Percentiles rank a stretch among this genome's conserved stretches.
These are phyloP conservation scores for Moelleriella libera DNA, from an alignment of 2,329 filamentous ascomycete genomes.

Conservation along the genomic window DNA sequence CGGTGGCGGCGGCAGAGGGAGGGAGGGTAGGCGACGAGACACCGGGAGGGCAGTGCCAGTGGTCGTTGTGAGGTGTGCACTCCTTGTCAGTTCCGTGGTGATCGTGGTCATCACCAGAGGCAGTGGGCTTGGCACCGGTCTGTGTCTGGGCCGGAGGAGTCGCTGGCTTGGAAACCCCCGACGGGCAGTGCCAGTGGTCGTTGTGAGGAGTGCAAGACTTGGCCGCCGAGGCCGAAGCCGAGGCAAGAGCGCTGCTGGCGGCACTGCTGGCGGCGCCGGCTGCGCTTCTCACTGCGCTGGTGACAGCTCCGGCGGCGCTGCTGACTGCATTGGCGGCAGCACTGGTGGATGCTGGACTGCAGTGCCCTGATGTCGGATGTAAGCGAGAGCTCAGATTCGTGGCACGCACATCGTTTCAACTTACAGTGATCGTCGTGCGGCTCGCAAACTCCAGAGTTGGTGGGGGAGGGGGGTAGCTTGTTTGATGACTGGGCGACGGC, in stretches of 20 bases:
- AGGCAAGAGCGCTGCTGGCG: no score
- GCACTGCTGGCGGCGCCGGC: no score
- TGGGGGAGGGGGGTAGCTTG: constrained; percentile 8
- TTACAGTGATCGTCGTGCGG: constrained; percentile 7
- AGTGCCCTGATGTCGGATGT: constrained; percentile 5
- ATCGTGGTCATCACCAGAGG: constrained; percentile 1
- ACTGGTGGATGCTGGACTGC: constrained; percentile 3
- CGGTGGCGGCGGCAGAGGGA: constrained; percentile 1
- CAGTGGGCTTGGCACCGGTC: neutral
- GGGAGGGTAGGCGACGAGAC: constrained; percentile 2
- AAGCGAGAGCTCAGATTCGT: no score
- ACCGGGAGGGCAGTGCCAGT: constrained; percentile 9
- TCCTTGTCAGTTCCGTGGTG: constrained; percentile 2
- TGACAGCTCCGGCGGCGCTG: no score
- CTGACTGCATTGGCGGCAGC: neutral
- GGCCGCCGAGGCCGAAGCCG: no score
- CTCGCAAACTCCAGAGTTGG: constrained; percentile 6
- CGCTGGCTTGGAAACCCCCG: no score
- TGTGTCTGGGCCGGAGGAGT: constrained; percentile 4
- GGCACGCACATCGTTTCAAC: neutral
- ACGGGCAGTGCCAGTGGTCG: no score
- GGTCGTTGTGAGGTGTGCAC: constrained; percentile 5
- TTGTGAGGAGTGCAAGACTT: constrained; percentile 3
- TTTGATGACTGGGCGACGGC: constrained; percentile 2
- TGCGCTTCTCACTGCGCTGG: no score